Percentiles rank a stretch among this genome's conserved stretches.
Evolutionary conservation across 352 stramenopile species (phyloP).

Genomic region (Peronospora tabacina): DNA sequence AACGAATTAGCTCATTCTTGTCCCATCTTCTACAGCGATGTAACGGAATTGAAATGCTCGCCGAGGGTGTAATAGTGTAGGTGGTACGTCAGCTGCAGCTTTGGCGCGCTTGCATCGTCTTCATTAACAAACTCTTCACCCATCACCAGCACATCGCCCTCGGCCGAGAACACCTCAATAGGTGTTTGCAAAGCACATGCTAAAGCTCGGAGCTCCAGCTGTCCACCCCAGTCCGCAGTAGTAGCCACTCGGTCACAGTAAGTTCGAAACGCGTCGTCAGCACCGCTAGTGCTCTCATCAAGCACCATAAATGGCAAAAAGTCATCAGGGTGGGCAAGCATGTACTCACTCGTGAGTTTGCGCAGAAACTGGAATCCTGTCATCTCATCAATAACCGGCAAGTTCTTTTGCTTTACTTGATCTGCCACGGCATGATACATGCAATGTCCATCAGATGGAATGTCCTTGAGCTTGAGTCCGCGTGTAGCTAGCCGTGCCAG

Average conservation of each 20-base stretch:
- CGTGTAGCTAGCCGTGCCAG: constrained; percentile 42
- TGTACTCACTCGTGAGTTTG: constrained; percentile 64
- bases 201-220: constrained; percentile 93
- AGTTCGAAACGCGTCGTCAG: constrained; percentile 58
- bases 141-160: constrained; percentile 86
- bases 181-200: constrained; percentile 72
- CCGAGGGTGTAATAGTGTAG: constrained; percentile 97
- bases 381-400: constrained; percentile 18
- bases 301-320: constrained; percentile 89
- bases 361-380: constrained; percentile 63
- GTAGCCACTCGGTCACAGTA: constrained; percentile 90
- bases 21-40: not conserved
- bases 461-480: constrained; percentile 84
- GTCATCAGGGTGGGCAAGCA: constrained; percentile 80
- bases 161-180: constrained; percentile 91
- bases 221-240: constrained; percentile 93
- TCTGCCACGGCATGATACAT: constrained; percentile 94
- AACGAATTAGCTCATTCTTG: not conserved
- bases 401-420: constrained; percentile 70
- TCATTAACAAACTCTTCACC: constrained; percentile 63
- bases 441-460: constrained; percentile 95
- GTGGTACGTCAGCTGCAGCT: constrained; percentile 92
- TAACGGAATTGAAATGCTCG: constrained; percentile 98
- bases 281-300: constrained; percentile 32
- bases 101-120: constrained; percentile 26